phyloP scores from a whole-genome alignment of 495 filamentous ascomycete genomes.

The Aspergillus affinis region DNA sequence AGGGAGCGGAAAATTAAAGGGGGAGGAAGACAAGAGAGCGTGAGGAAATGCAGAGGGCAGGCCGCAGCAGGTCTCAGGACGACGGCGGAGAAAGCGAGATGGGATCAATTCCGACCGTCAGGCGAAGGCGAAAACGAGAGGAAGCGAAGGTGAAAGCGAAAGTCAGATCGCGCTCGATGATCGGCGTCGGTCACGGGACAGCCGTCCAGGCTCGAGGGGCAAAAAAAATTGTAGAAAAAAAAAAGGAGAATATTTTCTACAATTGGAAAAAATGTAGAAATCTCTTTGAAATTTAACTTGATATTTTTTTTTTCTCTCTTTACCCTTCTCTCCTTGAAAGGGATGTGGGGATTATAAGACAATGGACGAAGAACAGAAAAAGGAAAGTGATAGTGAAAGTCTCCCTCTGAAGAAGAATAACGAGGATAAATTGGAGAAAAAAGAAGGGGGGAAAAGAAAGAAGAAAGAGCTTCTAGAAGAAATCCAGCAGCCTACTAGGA shows the following conservation, averaged over 20 bases:
- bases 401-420: background rate
- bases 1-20: conserved; percentile 1
- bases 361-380: background rate
- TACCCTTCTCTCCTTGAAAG: background rate
- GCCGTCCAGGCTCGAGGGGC: background rate
- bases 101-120: conserved; percentile 1
- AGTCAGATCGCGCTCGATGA: background rate
- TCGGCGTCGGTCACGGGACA: background rate
- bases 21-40: conserved; percentile 1
- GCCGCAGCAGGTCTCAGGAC: background rate
- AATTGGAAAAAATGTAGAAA: background rate
- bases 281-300: background rate
- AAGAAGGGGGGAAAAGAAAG: conserved; percentile 2
- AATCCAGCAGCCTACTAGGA: background rate
- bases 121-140: background rate
- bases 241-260: background rate
- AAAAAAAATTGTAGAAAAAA: background rate
- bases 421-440: background rate
- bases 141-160: background rate
- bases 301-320: background rate
- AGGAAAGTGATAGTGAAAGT: background rate
- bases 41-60: conserved; percentile 2
- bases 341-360: background rate
- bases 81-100: conserved; percentile 4
- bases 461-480: conserved; percentile 1